Evolutionary conservation across 148 eudicot genomes (phyloP), one percentile per base, ranked within the genome.

Genomic region (Arbutus unedo): DNA sequence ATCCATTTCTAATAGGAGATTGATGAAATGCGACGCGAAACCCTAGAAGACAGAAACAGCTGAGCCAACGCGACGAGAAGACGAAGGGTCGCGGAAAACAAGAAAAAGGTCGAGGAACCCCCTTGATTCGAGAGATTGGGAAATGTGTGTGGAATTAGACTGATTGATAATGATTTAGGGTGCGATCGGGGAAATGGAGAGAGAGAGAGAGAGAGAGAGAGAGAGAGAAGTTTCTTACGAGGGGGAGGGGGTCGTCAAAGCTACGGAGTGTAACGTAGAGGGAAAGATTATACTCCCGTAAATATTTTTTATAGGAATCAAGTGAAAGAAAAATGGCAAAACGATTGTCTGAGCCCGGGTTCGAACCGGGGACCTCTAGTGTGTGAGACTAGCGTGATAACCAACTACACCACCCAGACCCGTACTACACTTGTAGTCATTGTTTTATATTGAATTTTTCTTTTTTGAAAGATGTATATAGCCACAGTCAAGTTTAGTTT

Each of bases 371-470:
- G 96, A 95, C 98, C 98, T 93, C 92, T 92, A 95, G 96, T 93
- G 99, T 96, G 98, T 93, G 98, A 96, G 98, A 91, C 98, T 96
- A 96, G 93, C 97, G 97, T 92, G 98, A 96, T 96, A 96, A 96
- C 98, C 97, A 50, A 94, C 98, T 96, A 96, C 98, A 94, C 98
- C 92, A 93, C 96, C 93, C 94, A 93, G 96, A 93, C 94, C 91
- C 38, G n/a, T n/a, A n/a, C n/a, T n/a, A n/a, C n/a, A n/a, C 38
- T 31, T 31, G 38, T 0, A 31, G n/a, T 31, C 38, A 31, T 31
- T 0, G 38, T 31, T 31, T 31, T 0, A 1, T 31, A 31, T 31
- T 31, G 38, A 31, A 0, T 31, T 31, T 31, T 31, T 0, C 1
- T 31, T 31, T 31, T 31, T 31, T 31, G 38, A 31, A 31, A 31